Conservation (phyloP, 2,329 filamentous ascomycete species). For the Neodidymelliopsis sp. region DNA sequence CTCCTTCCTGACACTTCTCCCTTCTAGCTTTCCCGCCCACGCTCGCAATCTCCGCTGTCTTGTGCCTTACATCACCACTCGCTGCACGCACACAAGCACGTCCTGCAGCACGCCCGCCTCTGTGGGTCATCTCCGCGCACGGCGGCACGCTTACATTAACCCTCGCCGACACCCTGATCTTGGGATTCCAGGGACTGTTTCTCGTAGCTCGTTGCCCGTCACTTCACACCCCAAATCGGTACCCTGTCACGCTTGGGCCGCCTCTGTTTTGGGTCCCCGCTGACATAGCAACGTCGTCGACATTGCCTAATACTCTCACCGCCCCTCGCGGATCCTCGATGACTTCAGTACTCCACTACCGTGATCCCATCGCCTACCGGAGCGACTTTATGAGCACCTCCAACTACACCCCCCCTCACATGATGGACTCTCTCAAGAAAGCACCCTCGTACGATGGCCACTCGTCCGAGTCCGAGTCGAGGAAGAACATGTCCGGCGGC, state of each 20-base stretch:
- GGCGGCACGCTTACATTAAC: constrained; percentile 34
- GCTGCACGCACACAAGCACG: too few relatives aligned
- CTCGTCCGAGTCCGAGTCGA: constrained; percentile 50
- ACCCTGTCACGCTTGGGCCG: constrained; percentile 38
- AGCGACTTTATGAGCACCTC: constrained; percentile 50
- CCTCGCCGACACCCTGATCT: constrained; percentile 32
- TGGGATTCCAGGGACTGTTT: constrained; percentile 31
- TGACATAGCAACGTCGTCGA: constrained; percentile 43
- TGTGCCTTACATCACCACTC: constrained; percentile 22
- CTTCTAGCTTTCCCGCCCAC: constrained; percentile 19
- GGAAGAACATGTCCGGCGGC: constrained; percentile 45
- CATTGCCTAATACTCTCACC: constrained; percentile 42
- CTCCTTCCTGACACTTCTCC: constrained; percentile 27
- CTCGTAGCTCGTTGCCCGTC: constrained; percentile 37
- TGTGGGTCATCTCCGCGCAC: constrained; percentile 34
- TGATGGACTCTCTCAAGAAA: constrained; percentile 49
- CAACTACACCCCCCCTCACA: constrained; percentile 44
- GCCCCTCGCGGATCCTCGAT: constrained; percentile 48
- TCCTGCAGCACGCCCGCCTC: too few relatives aligned
- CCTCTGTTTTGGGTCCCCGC: constrained; percentile 27
- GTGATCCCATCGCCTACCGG: constrained; percentile 49
- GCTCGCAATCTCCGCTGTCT: constrained; percentile 29
- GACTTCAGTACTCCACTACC: constrained; percentile 52
- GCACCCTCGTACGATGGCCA: constrained; percentile 49
- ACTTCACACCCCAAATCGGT: constrained; percentile 27